Conservation (phyloP, 2,329 filamentous ascomycete genomes). For the Aspergillus intermedius region DNA sequence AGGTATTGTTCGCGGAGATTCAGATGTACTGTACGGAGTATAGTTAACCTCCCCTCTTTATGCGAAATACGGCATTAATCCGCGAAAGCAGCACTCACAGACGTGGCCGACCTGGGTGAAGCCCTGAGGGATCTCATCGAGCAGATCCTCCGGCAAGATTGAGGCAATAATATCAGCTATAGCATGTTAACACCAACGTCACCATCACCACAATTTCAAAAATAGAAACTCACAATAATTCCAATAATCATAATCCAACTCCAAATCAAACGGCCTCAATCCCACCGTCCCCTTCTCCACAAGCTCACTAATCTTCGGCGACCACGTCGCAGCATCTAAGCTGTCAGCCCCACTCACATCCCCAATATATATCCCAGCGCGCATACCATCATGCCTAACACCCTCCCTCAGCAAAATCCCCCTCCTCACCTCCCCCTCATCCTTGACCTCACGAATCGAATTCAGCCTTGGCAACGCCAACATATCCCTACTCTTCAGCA, state of each 20-base stretch:
- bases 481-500: constrained; percentile 61
- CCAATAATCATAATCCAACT: constrained; percentile 81
- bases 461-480: constrained; percentile 58
- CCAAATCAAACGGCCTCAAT: constrained; percentile 67
- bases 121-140: constrained; percentile 74
- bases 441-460: constrained; percentile 54
- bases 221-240: constrained; percentile 56
- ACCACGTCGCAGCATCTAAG: constrained; percentile 68
- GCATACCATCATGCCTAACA: constrained; percentile 32
- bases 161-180: constrained; percentile 76
- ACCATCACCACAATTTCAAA: neutral
- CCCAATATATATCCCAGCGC: constrained; percentile 8
- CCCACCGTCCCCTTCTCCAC: constrained; percentile 62
- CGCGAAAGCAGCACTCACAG: constrained; percentile 42
- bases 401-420: constrained; percentile 34
- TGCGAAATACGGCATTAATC: neutral
- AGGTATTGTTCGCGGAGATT: constrained; percentile 80
- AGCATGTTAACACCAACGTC: neutral
- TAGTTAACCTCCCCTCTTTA: constrained; percentile 4
- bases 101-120: constrained; percentile 89
- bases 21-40: constrained; percentile 60
- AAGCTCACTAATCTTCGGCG: constrained; percentile 60
- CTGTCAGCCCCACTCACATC: constrained; percentile 1
- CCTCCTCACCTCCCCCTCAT: constrained; percentile 36
- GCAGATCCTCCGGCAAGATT: constrained; percentile 71